These are phyloP conservation scores for Calonectria ilicicola DNA, from an alignment of 2,329 filamentous ascomycete species.

Conservation along the genomic window DNA sequence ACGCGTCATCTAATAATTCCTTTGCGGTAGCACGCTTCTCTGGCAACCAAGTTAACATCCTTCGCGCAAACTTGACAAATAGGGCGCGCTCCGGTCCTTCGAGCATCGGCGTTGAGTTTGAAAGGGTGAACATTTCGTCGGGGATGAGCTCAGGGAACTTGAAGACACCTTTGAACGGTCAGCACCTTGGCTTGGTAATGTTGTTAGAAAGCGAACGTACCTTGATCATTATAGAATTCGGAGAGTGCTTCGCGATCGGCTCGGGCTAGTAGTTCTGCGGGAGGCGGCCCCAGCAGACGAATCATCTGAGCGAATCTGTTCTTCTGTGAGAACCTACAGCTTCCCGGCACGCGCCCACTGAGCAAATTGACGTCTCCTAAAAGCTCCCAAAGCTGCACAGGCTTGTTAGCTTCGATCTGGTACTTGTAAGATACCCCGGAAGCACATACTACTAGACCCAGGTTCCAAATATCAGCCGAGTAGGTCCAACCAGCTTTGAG, in stretches of 20 bases:
- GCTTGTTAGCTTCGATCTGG: not conserved
- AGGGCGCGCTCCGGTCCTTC: conserved; percentile 36
- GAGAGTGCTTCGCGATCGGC: conserved; percentile 34
- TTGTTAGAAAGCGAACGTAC: conserved; percentile 8
- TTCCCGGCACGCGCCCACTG: conserved; percentile 30
- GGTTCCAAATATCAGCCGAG: conserved; percentile 47
- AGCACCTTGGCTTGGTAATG: not conserved
- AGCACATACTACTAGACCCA: conserved; percentile 44
- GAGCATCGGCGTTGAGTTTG: conserved; percentile 34
- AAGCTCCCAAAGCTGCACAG: conserved; percentile 42
- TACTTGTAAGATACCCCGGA: not conserved
- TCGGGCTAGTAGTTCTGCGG: conserved; percentile 36
- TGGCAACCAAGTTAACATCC: conserved; percentile 46
- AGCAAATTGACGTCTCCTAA: conserved; percentile 45
- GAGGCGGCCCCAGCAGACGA: conserved; percentile 43
- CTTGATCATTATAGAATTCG: conserved; percentile 35
- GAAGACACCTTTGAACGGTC: conserved; percentile 33
- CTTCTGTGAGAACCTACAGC: conserved; percentile 38
- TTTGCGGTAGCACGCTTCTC: conserved; percentile 44
- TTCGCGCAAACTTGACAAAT: conserved; percentile 44
- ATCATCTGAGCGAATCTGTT: conserved; percentile 46
- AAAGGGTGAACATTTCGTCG: conserved; percentile 33
- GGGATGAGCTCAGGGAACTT: conserved; percentile 35
- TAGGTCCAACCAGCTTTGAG: conserved; percentile 46
- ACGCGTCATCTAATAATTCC: conserved; percentile 46